A percentile compares a stretch with the other conserved stretches of the same genome.
phyloP scores from a whole-genome alignment of 371 early-diverging fungal genomes.

The Apophysomyces sp. region DNA sequence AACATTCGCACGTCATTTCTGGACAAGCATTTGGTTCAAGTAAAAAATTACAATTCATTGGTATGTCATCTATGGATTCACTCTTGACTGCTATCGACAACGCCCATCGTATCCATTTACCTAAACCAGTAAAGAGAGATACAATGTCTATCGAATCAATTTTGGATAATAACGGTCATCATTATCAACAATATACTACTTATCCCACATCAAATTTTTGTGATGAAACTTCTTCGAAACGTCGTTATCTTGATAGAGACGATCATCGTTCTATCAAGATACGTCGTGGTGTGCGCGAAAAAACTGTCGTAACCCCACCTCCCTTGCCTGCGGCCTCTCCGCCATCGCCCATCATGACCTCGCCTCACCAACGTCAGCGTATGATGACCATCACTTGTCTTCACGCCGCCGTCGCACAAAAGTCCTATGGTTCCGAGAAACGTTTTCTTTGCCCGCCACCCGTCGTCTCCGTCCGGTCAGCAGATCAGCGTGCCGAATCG shows the following conservation, averaged over 20 bases:
- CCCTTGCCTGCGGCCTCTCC: slow-evolving; percentile 1
- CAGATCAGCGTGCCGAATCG: slow-evolving; percentile 12
- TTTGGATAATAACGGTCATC: slow-evolving; percentile 28
- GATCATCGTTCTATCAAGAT: slow-evolving; percentile 6
- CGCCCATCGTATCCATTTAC: slow-evolving; percentile 33
- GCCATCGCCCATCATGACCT: slow-evolving; percentile 3
- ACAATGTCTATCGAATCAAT: slow-evolving; percentile 51
- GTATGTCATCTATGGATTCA: slow-evolving; percentile 47
- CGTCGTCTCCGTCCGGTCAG: slow-evolving; percentile 59
- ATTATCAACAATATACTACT: neutral
- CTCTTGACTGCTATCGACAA: slow-evolving; percentile 41
- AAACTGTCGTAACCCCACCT: slow-evolving; percentile 8
- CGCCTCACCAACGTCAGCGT: slow-evolving; percentile 6
- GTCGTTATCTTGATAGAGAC: neutral
- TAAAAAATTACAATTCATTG: slow-evolving; percentile 24
- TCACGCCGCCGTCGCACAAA: slow-evolving; percentile 79
- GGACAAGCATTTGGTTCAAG: slow-evolving; percentile 29
- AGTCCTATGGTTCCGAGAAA: slow-evolving; percentile 89
- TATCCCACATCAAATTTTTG: slow-evolving; percentile 1
- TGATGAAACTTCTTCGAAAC: neutral
- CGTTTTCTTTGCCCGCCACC: slow-evolving; percentile 89
- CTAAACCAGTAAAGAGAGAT: slow-evolving; percentile 16
- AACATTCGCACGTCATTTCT: slow-evolving; percentile 25
- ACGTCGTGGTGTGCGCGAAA: slow-evolving; percentile 11
- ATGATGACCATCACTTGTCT: slow-evolving; percentile 57